phyloP scores from a whole-genome alignment of 228 moss, liverwort and hornwort genomes.

The Sphagnum magellanicum region DNA sequence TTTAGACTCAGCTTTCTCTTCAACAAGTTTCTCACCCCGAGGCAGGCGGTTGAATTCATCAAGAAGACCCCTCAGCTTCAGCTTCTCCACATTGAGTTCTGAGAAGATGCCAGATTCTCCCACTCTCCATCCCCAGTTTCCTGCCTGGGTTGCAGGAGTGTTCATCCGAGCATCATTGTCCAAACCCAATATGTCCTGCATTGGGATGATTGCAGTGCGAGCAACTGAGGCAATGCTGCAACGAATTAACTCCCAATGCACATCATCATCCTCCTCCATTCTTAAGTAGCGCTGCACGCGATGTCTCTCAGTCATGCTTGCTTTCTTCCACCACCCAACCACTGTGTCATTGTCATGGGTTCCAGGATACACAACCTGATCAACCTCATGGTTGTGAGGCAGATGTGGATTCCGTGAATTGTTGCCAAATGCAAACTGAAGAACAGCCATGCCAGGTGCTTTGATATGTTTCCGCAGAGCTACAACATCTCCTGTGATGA shows the following conservation, averaged over 20 bases:
- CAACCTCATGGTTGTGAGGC: slow-evolving; percentile 74
- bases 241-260: slow-evolving; percentile 75
- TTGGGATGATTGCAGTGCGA: slow-evolving; percentile 60
- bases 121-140: slow-evolving; percentile 82
- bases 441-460: slow-evolving; percentile 83
- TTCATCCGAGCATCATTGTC: slow-evolving; percentile 76
- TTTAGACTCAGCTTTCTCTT: too few species aligned
- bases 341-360: slow-evolving; percentile 90
- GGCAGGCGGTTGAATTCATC: slow-evolving; percentile 61
- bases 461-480: slow-evolving; percentile 57
- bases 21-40: slow-evolving; percentile 3
- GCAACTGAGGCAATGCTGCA: slow-evolving; percentile 54
- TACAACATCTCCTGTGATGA: slow-evolving; percentile 70
- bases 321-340: slow-evolving; percentile 39
- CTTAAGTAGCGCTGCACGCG: slow-evolving; percentile 38
- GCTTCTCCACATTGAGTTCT: slow-evolving; percentile 39
- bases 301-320: slow-evolving; percentile 1
- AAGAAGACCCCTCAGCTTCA: slow-evolving; percentile 21
- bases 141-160: slow-evolving; percentile 47
- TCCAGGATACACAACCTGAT: slow-evolving; percentile 75
- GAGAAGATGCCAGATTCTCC: slow-evolving; percentile 62
- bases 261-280: slow-evolving; percentile 26
- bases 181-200: slow-evolving; percentile 77
- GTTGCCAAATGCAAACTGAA: slow-evolving; percentile 64
- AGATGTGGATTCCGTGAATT: slow-evolving; percentile 46